Percentiles rank a stretch among this genome's conserved stretches.
Evolutionary conservation across 2,329 filamentous ascomycete species (phyloP).

Genomic region (Hymenotorrendiella dingleyae): DNA sequence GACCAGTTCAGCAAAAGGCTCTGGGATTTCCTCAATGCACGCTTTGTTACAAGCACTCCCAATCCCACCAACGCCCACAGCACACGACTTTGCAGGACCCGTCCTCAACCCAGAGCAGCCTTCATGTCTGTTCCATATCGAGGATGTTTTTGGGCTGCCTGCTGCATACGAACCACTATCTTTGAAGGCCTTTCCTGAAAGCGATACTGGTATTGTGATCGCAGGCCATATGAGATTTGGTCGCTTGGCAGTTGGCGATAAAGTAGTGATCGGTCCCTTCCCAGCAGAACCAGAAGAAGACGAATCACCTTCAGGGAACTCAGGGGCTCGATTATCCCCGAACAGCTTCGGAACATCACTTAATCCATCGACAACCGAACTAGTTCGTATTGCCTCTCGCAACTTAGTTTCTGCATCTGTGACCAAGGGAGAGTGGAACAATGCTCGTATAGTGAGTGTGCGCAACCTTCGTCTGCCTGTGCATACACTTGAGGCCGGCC

Average conservation of each 20-base stretch:
- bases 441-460: conserved; percentile 75
- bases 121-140: conserved; percentile 74
- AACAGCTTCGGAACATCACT: conserved; percentile 41
- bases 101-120: conserved; percentile 54
- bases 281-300: conserved; percentile 46
- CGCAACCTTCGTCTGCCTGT: conserved; percentile 84
- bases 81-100: conserved; percentile 47
- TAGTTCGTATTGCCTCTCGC: conserved; percentile 46
- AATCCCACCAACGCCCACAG: conserved; percentile 50
- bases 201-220: conserved; percentile 62
- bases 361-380: conserved; percentile 48
- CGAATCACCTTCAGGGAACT: conserved; percentile 29
- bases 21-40: conserved; percentile 75
- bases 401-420: conserved; percentile 46
- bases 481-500: conserved; percentile 65
- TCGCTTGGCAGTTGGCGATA: conserved; percentile 69
- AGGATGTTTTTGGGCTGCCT: conserved; percentile 78
- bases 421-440: conserved; percentile 67
- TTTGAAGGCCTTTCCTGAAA: conserved; percentile 29
- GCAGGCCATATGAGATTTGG: conserved; percentile 82
- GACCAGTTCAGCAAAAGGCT: conserved; percentile 80
- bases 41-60: conserved; percentile 74
- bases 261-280: conserved; percentile 74
- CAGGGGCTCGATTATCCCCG: conserved; percentile 38
- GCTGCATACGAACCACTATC: conserved; percentile 50